Conservation (phyloP, 1,284 basidiomycete species). For the Puccinia coronata region DNA sequence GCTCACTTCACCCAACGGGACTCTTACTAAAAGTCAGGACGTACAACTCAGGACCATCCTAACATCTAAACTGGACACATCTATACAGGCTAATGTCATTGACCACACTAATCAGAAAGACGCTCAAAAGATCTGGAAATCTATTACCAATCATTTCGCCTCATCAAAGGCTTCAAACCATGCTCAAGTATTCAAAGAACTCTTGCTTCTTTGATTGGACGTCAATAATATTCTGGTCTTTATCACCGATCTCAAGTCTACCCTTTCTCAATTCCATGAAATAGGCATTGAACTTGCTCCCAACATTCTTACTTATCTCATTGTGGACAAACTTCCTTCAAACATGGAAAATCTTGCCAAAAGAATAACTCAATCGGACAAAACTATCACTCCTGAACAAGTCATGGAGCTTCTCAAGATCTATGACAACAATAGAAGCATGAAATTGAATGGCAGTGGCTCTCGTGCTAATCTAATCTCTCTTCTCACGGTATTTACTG, state of each 20-base stretch:
- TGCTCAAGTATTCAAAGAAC: background rate
- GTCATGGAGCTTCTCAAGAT: background rate
- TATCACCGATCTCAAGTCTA: background rate
- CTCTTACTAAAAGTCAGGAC: background rate
- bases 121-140: background rate
- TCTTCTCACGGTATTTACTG: background rate
- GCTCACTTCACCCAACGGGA: background rate
- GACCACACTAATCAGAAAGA: background rate
- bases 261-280: background rate
- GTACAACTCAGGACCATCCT: background rate
- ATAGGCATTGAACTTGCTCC: background rate
- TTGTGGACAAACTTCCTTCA: background rate
- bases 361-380: background rate
- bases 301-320: background rate
- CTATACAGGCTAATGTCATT: background rate
- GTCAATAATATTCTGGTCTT: background rate
- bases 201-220: background rate
- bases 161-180: background rate
- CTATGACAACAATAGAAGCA: background rate
- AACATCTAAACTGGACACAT: background rate
- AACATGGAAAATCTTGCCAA: background rate
- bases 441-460: background rate
- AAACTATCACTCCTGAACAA: background rate
- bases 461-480: background rate
- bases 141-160: background rate